Conservation (phyloP, 441 rosid species). For the Brassica hybrid region DNA sequence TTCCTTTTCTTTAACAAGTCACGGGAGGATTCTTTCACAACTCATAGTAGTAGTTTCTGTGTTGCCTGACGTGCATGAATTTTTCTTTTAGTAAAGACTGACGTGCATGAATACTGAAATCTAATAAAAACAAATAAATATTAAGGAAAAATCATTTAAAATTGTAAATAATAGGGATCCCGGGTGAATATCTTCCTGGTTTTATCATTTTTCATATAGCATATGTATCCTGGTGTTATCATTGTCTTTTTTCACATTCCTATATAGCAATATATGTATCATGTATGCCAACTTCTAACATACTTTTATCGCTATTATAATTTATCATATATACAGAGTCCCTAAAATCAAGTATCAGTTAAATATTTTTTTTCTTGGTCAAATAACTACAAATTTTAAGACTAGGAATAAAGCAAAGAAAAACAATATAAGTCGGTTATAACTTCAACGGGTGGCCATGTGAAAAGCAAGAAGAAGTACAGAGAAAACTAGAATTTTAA, state of each 20-base stretch:
- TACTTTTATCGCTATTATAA: not conserved
- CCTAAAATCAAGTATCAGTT: not conserved
- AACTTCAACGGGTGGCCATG: constrained; percentile 13
- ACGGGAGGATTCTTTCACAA: constrained; percentile 26
- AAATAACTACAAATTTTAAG: not conserved
- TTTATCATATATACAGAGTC: constrained; percentile 1
- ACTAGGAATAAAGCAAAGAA: not conserved
- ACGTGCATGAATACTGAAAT: constrained; percentile 4
- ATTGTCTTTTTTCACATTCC: not conserved
- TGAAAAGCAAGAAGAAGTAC: constrained; percentile 17
- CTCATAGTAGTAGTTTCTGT: constrained; percentile 20
- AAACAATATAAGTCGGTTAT: not conserved
- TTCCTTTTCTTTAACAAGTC: constrained; percentile 28
- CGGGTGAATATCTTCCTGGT: not conserved
- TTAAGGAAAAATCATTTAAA: not conserved
- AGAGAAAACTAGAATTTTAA: constrained; percentile 1
- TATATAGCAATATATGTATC: not conserved
- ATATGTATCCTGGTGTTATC: not conserved
- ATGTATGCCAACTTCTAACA: not conserved
- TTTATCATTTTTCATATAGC: not conserved
- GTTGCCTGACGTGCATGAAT: constrained; percentile 24
- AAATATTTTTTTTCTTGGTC: not conserved
- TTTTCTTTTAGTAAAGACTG: constrained; percentile 20
- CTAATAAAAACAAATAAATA: not conserved
- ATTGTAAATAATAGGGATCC: not conserved